phyloP scores from a whole-genome alignment of 179 eudicot genomes.

The Corrigiola litoralis region DNA sequence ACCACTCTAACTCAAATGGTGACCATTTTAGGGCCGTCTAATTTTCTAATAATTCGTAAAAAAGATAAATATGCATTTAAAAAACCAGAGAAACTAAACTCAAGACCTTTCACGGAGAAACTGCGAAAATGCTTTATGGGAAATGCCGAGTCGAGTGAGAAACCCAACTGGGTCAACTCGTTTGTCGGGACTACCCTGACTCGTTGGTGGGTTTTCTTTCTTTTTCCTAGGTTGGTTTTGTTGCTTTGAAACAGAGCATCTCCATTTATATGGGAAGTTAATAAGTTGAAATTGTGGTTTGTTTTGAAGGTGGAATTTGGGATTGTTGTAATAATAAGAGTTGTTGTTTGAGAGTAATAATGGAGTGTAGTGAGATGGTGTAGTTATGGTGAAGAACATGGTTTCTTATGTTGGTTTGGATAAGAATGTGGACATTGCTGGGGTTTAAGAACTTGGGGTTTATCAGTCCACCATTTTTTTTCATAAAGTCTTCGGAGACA shows the following conservation, averaged over 20 bases:
- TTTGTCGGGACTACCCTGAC: constrained; percentile 36
- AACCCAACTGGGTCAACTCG: constrained; percentile 90
- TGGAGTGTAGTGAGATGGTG: constrained; percentile 5
- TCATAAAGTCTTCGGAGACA: too few relatives aligned
- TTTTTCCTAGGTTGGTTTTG: constrained; percentile 26
- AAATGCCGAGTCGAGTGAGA: constrained; percentile 51
- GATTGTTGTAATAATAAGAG: too few relatives aligned
- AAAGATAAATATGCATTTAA: neutral
- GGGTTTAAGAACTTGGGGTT: constrained; percentile 18
- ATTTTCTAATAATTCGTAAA: too few relatives aligned
- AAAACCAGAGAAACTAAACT: neutral
- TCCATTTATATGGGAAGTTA: constrained; percentile 28
- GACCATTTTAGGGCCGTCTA: too few relatives aligned
- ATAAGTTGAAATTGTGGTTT: constrained; percentile 12
- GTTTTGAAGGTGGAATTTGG: constrained; percentile 2
- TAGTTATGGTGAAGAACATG: constrained; percentile 23
- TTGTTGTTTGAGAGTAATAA: constrained; percentile 3
- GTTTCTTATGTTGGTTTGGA: neutral
- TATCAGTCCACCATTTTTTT: constrained; percentile 18
- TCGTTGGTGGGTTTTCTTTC: constrained; percentile 14
- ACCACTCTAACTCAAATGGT: too few relatives aligned
- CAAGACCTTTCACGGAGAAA: constrained; percentile 77
- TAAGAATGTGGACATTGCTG: neutral
- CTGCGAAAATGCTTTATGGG: constrained; percentile 67
- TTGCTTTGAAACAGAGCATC: constrained; percentile 33